phyloP scores from a whole-genome alignment of 768 basidiomycete genomes.

The Lactarius akahatsu region DNA sequence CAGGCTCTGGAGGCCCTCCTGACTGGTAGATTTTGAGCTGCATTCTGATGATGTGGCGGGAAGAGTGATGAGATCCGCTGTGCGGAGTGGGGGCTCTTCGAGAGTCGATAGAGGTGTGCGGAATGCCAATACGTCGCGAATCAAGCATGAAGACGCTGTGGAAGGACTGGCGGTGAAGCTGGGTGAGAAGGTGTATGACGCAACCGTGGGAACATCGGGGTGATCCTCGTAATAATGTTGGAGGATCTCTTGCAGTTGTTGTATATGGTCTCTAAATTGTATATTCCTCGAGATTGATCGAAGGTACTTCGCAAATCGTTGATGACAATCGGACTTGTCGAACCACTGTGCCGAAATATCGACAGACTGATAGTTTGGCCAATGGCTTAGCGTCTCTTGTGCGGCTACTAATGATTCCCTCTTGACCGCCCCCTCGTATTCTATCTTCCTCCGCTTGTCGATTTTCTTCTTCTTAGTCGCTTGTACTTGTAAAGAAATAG shows the following conservation, averaged over 20 bases:
- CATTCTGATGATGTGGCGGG: neutral
- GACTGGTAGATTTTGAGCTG: neutral
- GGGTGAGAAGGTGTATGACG: neutral
- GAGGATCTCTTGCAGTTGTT: constrained; percentile 2
- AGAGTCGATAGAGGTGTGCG: neutral
- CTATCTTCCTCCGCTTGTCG: neutral
- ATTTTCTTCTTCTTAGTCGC: neutral
- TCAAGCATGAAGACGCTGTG: neutral
- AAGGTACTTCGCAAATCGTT: neutral
- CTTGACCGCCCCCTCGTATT: neutral
- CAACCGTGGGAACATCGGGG: neutral
- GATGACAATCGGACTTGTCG: neutral
- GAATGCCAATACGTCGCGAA: neutral
- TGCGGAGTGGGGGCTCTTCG: neutral
- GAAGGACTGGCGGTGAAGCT: neutral
- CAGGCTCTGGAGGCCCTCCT: neutral
- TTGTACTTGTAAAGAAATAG: neutral
- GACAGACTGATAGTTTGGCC: neutral
- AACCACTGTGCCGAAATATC: constrained; percentile 1
- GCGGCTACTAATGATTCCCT: neutral
- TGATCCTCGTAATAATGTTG: neutral
- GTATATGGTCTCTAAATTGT: constrained; percentile 5
- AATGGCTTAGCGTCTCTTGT: neutral
- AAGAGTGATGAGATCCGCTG: too few relatives aligned
- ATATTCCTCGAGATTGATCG: constrained; percentile 6